Evolutionary conservation across 2,329 filamentous ascomycete species (phyloP).

Genomic region (Aspergillus fijiensis): DNA sequence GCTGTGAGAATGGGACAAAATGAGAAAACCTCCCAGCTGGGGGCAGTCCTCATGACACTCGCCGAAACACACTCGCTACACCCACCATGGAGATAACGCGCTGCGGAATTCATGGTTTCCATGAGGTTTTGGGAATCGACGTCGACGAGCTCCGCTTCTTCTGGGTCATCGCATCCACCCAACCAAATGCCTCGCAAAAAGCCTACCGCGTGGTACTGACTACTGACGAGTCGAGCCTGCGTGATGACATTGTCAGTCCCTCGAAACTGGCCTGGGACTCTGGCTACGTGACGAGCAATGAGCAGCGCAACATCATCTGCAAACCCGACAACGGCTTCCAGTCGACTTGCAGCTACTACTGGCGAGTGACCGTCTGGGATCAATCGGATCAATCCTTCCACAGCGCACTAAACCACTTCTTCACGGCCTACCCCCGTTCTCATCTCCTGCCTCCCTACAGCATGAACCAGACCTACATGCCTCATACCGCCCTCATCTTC

Average conservation of each 20-base stretch:
- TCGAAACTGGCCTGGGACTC: constrained; percentile 19
- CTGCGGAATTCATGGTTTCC: constrained; percentile 27
- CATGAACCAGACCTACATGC: constrained; percentile 31
- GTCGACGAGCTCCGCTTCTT: constrained; percentile 24
- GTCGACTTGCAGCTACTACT: constrained; percentile 23
- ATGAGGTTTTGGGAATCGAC: constrained; percentile 24
- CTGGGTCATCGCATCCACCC: constrained; percentile 18
- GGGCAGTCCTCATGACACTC: not conserved
- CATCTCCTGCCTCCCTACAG: constrained; percentile 25
- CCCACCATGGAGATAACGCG: constrained; percentile 18
- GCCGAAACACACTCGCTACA: not conserved
- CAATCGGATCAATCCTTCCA: constrained; percentile 9
- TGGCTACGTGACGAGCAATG: constrained; percentile 20
- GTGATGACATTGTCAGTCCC: not conserved
- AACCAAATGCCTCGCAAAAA: constrained; percentile 9
- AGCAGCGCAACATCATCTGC: constrained; percentile 26
- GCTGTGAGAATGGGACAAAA: not conserved
- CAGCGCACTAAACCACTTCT: constrained; percentile 23
- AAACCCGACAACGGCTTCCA: constrained; percentile 19
- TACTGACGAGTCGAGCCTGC: constrained; percentile 1
- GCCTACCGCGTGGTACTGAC: constrained; percentile 20
- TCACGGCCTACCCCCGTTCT: constrained; percentile 23
- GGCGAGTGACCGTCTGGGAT: constrained; percentile 25
- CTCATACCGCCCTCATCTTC: constrained; percentile 25
- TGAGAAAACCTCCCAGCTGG: not conserved